Percentiles rank a stretch among this genome's conserved stretches.
Conservation (phyloP, 2,329 filamentous ascomycete species). For the Colletotrichum endophyticum region DNA sequence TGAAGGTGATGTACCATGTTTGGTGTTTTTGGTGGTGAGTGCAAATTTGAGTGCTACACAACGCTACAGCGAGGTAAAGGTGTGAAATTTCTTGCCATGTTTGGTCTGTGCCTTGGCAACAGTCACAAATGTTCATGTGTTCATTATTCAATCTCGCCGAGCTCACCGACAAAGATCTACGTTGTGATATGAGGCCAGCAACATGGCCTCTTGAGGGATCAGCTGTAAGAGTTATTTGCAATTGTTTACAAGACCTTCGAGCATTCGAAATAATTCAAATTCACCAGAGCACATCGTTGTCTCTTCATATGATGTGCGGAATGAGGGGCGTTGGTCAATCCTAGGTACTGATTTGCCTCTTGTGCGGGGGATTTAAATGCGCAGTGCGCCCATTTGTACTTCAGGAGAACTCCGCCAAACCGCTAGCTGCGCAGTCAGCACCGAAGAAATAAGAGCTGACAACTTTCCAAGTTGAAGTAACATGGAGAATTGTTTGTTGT, state of each 20-base stretch:
- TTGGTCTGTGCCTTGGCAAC: background rate
- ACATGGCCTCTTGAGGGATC: background rate
- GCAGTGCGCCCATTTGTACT: background rate
- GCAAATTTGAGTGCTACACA: background rate
- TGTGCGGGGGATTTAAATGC: background rate
- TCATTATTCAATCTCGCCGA: background rate
- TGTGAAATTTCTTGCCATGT: background rate
- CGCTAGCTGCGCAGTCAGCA: background rate
- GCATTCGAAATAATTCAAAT: fast-evolving
- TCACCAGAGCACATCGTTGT: background rate
- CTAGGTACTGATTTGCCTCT: background rate
- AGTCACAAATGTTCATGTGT: background rate
- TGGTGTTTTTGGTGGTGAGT: background rate
- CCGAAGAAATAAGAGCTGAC: background rate
- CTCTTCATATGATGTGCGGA: background rate
- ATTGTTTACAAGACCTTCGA: background rate
- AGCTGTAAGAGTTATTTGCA: background rate
- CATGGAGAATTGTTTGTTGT: background rate
- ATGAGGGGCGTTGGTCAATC: background rate
- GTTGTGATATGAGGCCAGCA: background rate
- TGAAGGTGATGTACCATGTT: background rate
- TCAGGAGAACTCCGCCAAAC: background rate
- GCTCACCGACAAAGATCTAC: background rate
- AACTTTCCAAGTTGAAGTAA: too few species aligned
- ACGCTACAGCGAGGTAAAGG: background rate